Base-by-base conservation (phyloP, 805 yeast species). In the Peterozyma toletana region DNA sequence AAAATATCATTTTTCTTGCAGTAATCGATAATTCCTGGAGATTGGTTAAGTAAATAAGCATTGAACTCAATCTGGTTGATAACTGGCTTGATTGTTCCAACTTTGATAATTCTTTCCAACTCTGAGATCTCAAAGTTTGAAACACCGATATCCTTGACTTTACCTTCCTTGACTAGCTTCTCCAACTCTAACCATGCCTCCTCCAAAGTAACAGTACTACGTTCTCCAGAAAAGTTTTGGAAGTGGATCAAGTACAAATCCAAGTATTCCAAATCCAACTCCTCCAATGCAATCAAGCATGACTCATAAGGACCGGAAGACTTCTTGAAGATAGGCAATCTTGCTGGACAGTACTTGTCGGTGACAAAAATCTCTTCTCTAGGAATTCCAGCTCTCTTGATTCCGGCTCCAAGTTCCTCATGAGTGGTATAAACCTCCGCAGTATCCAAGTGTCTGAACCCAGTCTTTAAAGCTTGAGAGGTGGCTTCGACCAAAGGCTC, bases 1-100 rank as follows among this genome's bases (percentile, higher is more conserved):
- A 70, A 56, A 46, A 83, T 80, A 35, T 61, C 63, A 49, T 83
- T 53, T 40, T 72, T 52, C 48, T 70, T 58, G 47, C 78, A 68
- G 53, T 67, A 83, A 2, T 77, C 70, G 38, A 70, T 64, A 45
- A 75, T 65, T 2, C 78, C 84, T 0, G 75, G 73, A 2, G 82
- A 61, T 57, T 82, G 88, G 51, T 80, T 70, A 54, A 77, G 86
- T 49, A 81, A 66, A 52, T 81, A 78, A 1, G 83, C 75, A 53
- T 79, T 78, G 61, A 74, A 79, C 54, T 83, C 90, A 50, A 84
- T 77, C 60, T 84, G 91, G 55, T 83, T 77, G 21, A 83, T 77
- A 49, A 66, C 70, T 2, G 89, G 88, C 48, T 67, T 68, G 47
- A 60, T 59, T 39, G 70, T 71, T 11, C 75, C 71, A 35, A 62